Conservation (phyloP, 1,284 basidiomycete species). For the Pulchroboletus neoregius region DNA sequence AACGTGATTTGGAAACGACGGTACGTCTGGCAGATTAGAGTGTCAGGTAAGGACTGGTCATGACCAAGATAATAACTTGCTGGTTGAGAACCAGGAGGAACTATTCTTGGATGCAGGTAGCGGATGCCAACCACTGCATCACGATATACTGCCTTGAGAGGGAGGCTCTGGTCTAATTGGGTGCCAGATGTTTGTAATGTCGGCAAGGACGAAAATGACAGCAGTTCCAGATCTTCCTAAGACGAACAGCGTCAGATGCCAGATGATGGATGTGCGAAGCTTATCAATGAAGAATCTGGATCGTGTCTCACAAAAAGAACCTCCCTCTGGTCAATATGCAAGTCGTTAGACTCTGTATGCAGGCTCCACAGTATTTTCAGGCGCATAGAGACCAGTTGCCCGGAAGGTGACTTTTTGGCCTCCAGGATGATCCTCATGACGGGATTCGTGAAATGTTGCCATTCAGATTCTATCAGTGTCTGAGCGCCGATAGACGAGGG, state of each 20-base stretch:
- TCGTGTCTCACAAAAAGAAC: conserved; percentile 56
- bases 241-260: conserved; percentile 1
- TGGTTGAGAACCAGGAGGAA: conserved; percentile 36
- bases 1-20: conserved; percentile 75
- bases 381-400: conserved; percentile 55
- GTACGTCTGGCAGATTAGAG: conserved; percentile 43
- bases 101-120: conserved; percentile 52
- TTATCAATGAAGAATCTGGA: conserved; percentile 2
- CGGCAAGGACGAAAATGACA: conserved; percentile 53
- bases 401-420: conserved; percentile 45
- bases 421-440: conserved; percentile 61
- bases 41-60: conserved; percentile 6
- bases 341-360: conserved; percentile 36
- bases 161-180: conserved; percentile 46
- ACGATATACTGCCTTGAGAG: conserved; percentile 72
- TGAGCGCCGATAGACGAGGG: conserved; percentile 30
- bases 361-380: conserved; percentile 63
- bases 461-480: conserved; percentile 43
- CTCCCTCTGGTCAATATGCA: conserved; percentile 45
- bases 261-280: not conserved
- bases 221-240: conserved; percentile 71
- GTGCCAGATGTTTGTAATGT: conserved; percentile 27
- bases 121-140: conserved; percentile 68
- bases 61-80: conserved; percentile 32
- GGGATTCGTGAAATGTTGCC: conserved; percentile 76